Percentiles rank a stretch among this genome's conserved stretches.
These are phyloP conservation scores for Wickerhamiella cacticola DNA, from an alignment of 805 yeast species.

Conservation along the genomic window DNA sequence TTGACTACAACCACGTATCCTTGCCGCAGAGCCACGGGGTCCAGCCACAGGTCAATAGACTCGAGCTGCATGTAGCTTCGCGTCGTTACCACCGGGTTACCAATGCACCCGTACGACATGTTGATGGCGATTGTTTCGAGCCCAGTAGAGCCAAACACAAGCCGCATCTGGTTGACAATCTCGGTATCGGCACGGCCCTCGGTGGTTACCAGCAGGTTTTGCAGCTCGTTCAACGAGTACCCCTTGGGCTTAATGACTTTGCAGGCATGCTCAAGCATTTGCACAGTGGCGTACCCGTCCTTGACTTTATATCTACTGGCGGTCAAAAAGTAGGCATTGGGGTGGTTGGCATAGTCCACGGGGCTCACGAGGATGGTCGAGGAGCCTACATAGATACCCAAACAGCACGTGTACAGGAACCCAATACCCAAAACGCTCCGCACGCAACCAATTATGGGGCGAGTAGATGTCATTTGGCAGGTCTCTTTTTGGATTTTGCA, in stretches of 20 bases:
- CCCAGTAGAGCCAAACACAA: constrained; percentile 50
- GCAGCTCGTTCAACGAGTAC: constrained; percentile 48
- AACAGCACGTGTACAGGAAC: constrained; percentile 66
- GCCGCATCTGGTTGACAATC: constrained; percentile 42
- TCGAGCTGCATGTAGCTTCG: constrained; percentile 82
- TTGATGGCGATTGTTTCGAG: constrained; percentile 59
- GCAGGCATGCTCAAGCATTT: constrained; percentile 67
- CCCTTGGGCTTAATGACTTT: constrained; percentile 48
- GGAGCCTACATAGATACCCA: constrained; percentile 81
- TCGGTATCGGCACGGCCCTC: constrained; percentile 55
- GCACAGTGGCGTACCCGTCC: constrained; percentile 74
- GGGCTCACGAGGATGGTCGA: constrained; percentile 74
- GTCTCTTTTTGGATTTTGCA: constrained; percentile 89
- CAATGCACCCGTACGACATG: constrained; percentile 62
- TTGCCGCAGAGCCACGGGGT: constrained; percentile 77
- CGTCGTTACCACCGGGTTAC: constrained; percentile 73
- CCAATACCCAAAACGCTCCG: constrained; percentile 80
- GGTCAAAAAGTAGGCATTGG: constrained; percentile 56
- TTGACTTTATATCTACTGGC: constrained; percentile 68
- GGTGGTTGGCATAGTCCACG: constrained; percentile 61
- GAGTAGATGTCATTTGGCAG: constrained; percentile 60
- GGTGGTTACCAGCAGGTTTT: constrained; percentile 73
- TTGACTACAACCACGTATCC: constrained; percentile 74
- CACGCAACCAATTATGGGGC: constrained; percentile 74
- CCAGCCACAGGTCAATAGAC: constrained; percentile 76